phyloP scores from a whole-genome alignment of 495 filamentous ascomycete species.

The Neurospora discreta region DNA sequence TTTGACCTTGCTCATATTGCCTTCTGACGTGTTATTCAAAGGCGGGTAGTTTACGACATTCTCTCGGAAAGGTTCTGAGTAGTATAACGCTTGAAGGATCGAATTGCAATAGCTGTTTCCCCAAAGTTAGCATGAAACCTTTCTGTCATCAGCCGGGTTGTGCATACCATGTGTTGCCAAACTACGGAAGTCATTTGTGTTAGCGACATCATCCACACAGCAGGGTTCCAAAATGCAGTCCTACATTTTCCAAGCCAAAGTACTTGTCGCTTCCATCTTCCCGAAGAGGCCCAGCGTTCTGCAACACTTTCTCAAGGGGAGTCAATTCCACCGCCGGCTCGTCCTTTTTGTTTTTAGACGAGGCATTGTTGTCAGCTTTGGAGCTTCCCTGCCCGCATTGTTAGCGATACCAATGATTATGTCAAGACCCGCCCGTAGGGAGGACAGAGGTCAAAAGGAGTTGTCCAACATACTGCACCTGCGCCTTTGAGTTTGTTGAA shows the following conservation, averaged over 20 bases:
- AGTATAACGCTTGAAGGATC: constrained; percentile 93
- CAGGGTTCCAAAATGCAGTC: constrained; percentile 17
- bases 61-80: constrained; percentile 89
- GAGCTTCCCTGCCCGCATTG: constrained; percentile 19
- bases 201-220: constrained; percentile 8
- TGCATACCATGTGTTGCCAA: constrained; percentile 90
- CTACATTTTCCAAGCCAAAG: constrained; percentile 95
- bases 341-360: constrained; percentile 54
- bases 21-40: constrained; percentile 35
- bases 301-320: constrained; percentile 72
- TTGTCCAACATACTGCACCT: constrained; percentile 18
- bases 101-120: constrained; percentile 82
- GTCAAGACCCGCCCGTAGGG: neutral
- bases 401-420: neutral
- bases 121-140: neutral
- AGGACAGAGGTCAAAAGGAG: neutral
- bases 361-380: constrained; percentile 28
- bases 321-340: constrained; percentile 55
- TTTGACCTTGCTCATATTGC: constrained; percentile 32
- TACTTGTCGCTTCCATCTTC: constrained; percentile 94
- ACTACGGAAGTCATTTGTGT: constrained; percentile 41
- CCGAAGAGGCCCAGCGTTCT: constrained; percentile 66
- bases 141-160: neutral
- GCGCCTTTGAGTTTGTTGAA: constrained; percentile 32
- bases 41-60: constrained; percentile 85